Evolutionary conservation across 1,284 basidiomycete species (phyloP), one percentile per base, ranked within the genome.

Genomic region (Naganishia cerealis): DNA sequence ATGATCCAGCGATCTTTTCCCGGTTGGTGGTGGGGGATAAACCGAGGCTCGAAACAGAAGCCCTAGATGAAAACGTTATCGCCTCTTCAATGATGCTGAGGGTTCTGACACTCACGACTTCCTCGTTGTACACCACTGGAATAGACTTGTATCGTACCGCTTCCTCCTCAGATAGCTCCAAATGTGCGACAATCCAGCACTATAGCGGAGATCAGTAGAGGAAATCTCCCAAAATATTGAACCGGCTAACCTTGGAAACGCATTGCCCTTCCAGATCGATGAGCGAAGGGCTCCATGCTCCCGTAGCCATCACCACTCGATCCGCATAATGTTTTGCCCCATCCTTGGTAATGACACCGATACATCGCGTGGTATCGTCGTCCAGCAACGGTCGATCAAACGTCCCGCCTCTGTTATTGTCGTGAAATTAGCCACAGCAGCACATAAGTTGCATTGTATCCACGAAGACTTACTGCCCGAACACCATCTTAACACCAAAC

Each of bases 201-300:
- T 74, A 29, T 1, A 2, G 12, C 50, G 16, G n/a, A 15, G 26
- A 18, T 53, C 50, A 39, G 50, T 1, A 50, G 8, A 7, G 24
- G 5, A 24, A 13, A 50, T 8, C 8, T 8, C 8, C 6, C 7
- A 18, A 33, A 9, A 9, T 29, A 39, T 33, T 0, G 10, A 2
- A 50, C 1, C 36, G n/a, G 4, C 76, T 56, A 53, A 75, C 77
- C 72, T 79, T 79, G n/a, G 76, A 77, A n/a, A 69, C 67, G 68
- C 78, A 80, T 65, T 80, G 79, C 3, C 74, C 79, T 46, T 79
- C 67, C 13, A 79, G 74, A 69, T 80, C 77, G n/a, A 81, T 69
- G 10, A 80, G 62, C 1, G 69, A 67, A 7, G 77, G 75, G 10
- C 73, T 75, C 80, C 79, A 81, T 1, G 80, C 80, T 46, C 80